Evolutionary conservation across 139 green algal species (phyloP).

Genomic region (Spirogloea muscicola): DNA sequence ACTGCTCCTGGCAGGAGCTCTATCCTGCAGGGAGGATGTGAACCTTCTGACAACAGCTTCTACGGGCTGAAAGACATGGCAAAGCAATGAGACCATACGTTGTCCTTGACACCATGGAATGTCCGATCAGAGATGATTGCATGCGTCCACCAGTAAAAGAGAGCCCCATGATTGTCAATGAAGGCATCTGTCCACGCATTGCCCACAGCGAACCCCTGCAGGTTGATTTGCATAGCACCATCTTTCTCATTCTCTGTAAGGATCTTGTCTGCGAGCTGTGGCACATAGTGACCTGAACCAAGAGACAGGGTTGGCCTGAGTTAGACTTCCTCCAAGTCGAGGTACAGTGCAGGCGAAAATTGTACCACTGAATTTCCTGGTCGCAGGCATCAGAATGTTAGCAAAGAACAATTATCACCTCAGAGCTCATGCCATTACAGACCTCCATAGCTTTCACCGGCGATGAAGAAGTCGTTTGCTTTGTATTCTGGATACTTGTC

Average conservation of each 20-base stretch:
- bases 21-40: too few species aligned
- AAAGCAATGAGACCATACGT: too few species aligned
- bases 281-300: slow-evolving; percentile 26
- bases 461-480: slow-evolving; percentile 17
- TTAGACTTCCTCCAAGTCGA: too few species aligned
- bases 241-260: slow-evolving; percentile 40
- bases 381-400: too few species aligned
- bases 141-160: slow-evolving; percentile 1
- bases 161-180: neutral
- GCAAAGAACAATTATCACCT: too few species aligned
- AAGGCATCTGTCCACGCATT: slow-evolving; percentile 2
- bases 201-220: slow-evolving; percentile 12
- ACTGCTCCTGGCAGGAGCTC: too few species aligned
- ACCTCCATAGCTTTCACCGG: slow-evolving; percentile 30
- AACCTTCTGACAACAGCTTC: too few species aligned
- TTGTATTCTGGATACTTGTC: slow-evolving; percentile 5
- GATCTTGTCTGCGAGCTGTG: slow-evolving; percentile 14
- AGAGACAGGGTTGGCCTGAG: neutral
- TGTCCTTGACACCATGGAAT: neutral
- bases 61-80: too few species aligned
- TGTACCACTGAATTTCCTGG: too few species aligned
- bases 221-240: neutral
- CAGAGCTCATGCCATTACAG: too few species aligned
- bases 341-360: too few species aligned
- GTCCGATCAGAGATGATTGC: neutral